Evolutionary conservation across 2,329 filamentous ascomycete species (phyloP).

Genomic region (Zalaria obscura): DNA sequence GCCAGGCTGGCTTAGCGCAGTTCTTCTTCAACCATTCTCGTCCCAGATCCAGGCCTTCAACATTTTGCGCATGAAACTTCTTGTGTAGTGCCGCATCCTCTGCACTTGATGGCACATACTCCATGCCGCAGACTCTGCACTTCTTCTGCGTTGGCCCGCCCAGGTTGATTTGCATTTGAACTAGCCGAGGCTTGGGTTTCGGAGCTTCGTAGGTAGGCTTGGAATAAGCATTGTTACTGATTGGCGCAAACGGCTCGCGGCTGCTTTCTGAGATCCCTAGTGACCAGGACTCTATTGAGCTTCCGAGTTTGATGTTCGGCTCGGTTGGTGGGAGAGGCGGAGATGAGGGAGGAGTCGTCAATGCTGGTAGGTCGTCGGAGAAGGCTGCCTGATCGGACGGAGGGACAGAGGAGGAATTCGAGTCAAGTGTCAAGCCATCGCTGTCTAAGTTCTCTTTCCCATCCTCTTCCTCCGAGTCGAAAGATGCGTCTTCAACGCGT

Average conservation of each 20-base stretch:
- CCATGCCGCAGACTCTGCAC: constrained; percentile 50
- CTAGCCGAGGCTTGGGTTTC: constrained; percentile 22
- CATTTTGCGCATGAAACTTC: constrained; percentile 49
- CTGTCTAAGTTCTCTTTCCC: constrained; percentile 1
- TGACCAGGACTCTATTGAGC: too few species aligned
- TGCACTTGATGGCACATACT: constrained; percentile 46
- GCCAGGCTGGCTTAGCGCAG: constrained; percentile 1
- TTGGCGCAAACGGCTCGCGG: neutral
- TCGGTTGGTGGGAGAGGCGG: constrained; percentile 28
- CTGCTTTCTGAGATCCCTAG: too few species aligned
- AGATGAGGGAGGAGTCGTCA: constrained; percentile 38
- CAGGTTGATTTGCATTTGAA: constrained; percentile 48
- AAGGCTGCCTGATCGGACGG: constrained; percentile 12
- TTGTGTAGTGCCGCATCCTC: constrained; percentile 50
- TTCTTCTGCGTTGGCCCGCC: constrained; percentile 40
- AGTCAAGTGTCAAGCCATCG: neutral
- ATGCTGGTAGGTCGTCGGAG: constrained; percentile 9
- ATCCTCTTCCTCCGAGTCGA: constrained; percentile 1
- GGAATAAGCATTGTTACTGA: neutral
- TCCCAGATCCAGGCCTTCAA: constrained; percentile 45
- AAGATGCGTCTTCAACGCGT: constrained; percentile 3
- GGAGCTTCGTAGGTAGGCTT: neutral
- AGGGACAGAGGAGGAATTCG: neutral
- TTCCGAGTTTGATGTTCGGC: too few species aligned
- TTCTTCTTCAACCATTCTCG: constrained; percentile 38